A percentile compares a stretch with the other conserved stretches of the same genome.
phyloP scores from a whole-genome alignment of 2,329 filamentous ascomycete genomes.

The Aspergillus persii region DNA sequence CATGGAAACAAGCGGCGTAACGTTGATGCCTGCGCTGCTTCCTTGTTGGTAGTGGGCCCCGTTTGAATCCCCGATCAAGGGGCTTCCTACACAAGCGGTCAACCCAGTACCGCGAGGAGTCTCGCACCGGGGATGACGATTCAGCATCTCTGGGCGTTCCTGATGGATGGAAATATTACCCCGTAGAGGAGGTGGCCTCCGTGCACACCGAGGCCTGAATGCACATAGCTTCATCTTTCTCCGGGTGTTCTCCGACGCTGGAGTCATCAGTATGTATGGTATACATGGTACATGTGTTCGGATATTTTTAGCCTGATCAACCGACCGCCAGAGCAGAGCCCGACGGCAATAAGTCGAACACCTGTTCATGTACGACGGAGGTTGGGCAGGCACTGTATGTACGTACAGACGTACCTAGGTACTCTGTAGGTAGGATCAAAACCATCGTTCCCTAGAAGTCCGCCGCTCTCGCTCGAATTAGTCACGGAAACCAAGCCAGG shows the following conservation, averaged over 20 bases:
- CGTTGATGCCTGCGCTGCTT: neutral
- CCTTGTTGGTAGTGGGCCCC: conserved; percentile 1
- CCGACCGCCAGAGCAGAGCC: neutral
- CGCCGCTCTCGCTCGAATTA: neutral
- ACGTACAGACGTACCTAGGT: too few relatives aligned
- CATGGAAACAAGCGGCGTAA: neutral
- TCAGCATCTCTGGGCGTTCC: neutral
- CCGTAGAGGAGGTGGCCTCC: too few relatives aligned
- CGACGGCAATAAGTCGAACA: neutral
- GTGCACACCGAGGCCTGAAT: too few relatives aligned
- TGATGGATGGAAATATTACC: neutral
- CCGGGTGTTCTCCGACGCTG: neutral
- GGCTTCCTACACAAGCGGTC: neutral
- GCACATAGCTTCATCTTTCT: neutral
- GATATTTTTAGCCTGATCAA: neutral
- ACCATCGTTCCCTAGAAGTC: too few relatives aligned
- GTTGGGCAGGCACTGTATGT: neutral
- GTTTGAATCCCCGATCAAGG: neutral
- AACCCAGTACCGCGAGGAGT: neutral
- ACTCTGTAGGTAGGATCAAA: too few relatives aligned
- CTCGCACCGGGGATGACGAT: neutral
- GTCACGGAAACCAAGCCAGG: neutral
- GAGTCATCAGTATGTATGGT: neutral
- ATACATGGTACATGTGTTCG: neutral
- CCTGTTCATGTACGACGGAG: conserved; percentile 4